phyloP scores from a whole-genome alignment of 2,329 filamentous ascomycete genomes.

The Dactylellina parvicollis region DNA sequence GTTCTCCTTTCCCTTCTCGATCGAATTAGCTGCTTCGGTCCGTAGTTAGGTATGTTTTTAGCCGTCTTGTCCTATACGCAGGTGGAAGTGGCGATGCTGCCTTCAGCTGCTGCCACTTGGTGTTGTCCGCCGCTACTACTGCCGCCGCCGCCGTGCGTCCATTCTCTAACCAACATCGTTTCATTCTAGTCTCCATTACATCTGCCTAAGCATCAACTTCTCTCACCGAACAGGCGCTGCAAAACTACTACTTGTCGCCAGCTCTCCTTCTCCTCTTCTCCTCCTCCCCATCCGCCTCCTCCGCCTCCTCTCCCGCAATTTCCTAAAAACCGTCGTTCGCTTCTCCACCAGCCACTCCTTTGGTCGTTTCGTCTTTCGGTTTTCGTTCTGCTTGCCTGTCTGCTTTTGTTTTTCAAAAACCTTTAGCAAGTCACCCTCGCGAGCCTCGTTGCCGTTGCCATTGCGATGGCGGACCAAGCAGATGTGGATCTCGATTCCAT shows the following conservation, averaged over 20 bases:
- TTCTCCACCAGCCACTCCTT: constrained; percentile 51
- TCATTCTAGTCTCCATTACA: constrained; percentile 25
- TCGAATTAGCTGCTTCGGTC: constrained; percentile 40
- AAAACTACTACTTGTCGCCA: not conserved
- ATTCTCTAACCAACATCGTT: constrained; percentile 21
- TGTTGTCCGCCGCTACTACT: not conserved
- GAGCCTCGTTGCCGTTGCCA: constrained; percentile 56
- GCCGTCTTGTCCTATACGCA: constrained; percentile 21
- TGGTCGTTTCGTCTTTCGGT: constrained; percentile 45
- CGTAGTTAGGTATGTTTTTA: constrained; percentile 43
- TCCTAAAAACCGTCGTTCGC: constrained; percentile 44
- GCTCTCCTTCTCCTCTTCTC: not conserved
- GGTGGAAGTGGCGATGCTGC: not conserved
- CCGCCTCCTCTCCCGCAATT: constrained; percentile 4
- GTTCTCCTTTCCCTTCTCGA: constrained; percentile 45
- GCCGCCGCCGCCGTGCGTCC: not conserved
- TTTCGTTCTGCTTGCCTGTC: constrained; percentile 18
- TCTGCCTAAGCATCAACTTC: not conserved
- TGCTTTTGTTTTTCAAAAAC: constrained; percentile 15
- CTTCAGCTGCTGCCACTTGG: not conserved
- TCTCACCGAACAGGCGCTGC: constrained; percentile 1
- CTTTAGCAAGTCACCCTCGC: constrained; percentile 40
- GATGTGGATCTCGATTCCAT: constrained; percentile 99
- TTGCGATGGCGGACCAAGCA: constrained; percentile 77
- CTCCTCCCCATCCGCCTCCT: not conserved